phyloP scores from a whole-genome alignment of 148 eudicot genomes.

The Hydrangea macrophylla region DNA sequence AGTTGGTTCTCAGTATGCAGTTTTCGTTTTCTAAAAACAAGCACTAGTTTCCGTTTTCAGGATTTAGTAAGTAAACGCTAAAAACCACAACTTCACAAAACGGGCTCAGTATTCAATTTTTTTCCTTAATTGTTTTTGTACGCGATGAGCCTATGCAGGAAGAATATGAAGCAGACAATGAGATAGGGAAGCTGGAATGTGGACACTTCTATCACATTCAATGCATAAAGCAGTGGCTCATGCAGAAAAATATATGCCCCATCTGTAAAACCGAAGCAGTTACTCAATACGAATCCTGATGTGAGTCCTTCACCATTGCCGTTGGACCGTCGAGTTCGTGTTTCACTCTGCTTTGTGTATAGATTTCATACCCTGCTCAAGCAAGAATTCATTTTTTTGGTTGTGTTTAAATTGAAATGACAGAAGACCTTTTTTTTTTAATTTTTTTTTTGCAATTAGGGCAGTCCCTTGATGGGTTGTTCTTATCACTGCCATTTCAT shows the following conservation, averaged over 20 bases:
- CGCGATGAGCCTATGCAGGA: constrained; percentile 38
- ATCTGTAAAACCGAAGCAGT: constrained; percentile 61
- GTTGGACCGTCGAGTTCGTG: neutral
- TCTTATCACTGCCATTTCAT: neutral
- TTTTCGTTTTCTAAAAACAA: too few relatives aligned
- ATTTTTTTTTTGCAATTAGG: neutral
- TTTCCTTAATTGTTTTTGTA: neutral
- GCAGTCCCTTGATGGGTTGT: neutral
- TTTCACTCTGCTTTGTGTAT: constrained; percentile 4
- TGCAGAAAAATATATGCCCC: constrained; percentile 59
- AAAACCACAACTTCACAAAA: too few relatives aligned
- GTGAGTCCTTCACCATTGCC: neutral
- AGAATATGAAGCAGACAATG: constrained; percentile 58
- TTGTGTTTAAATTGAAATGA: constrained; percentile 6
- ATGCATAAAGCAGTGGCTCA: constrained; percentile 76
- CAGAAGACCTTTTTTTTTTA: neutral
- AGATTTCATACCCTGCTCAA: constrained; percentile 8
- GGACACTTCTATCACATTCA: constrained; percentile 60
- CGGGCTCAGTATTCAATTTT: too few relatives aligned
- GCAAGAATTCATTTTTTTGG: constrained; percentile 5
- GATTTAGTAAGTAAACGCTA: too few relatives aligned
- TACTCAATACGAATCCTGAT: constrained; percentile 15
- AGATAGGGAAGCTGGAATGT: constrained; percentile 60
- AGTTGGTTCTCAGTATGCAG: too few relatives aligned
- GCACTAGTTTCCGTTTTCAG: too few relatives aligned